Conservation (phyloP, 768 basidiomycete species). For the Cyathus striatus region DNA sequence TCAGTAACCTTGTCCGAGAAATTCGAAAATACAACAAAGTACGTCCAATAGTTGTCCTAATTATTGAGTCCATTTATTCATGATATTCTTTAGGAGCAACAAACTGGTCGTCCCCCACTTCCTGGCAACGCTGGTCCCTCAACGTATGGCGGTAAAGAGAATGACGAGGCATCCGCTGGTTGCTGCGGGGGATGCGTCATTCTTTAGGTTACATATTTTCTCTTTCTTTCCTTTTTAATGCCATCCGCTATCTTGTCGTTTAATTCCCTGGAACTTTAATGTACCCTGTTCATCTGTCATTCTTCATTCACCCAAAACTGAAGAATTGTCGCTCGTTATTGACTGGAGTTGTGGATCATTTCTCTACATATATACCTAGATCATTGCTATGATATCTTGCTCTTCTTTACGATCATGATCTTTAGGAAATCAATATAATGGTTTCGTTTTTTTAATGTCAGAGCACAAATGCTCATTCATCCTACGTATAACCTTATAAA, state of each 20-base stretch:
- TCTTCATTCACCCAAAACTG: constrained; percentile 1
- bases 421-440: not conserved
- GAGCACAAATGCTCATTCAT: too few relatives aligned
- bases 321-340: not conserved
- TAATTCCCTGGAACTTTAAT: constrained; percentile 1
- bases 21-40: constrained; percentile 95
- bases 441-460: too few relatives aligned
- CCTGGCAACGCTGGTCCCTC: not conserved
- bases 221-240: constrained; percentile 11
- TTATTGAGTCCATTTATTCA: not conserved
- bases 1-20: constrained; percentile 88
- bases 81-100: constrained; percentile 2
- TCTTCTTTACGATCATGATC: too few relatives aligned
- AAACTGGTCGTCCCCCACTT: constrained; percentile 3
- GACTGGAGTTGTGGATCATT: constrained; percentile 7
- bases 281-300: constrained; percentile 1
- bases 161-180: constrained; percentile 1
- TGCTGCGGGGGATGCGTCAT: constrained; percentile 5
- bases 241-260: constrained; percentile 1
- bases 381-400: too few relatives aligned
- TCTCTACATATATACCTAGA: constrained; percentile 11
- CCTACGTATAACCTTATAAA: too few relatives aligned
- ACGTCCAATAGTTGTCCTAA: constrained; percentile 6
- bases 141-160: constrained; percentile 2
- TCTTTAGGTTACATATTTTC: constrained; percentile 11